Percentiles rank a stretch among this genome's conserved stretches.
Conservation (phyloP, 108 stramenopile genomes). For the Cylindrotheca closterium region DNA sequence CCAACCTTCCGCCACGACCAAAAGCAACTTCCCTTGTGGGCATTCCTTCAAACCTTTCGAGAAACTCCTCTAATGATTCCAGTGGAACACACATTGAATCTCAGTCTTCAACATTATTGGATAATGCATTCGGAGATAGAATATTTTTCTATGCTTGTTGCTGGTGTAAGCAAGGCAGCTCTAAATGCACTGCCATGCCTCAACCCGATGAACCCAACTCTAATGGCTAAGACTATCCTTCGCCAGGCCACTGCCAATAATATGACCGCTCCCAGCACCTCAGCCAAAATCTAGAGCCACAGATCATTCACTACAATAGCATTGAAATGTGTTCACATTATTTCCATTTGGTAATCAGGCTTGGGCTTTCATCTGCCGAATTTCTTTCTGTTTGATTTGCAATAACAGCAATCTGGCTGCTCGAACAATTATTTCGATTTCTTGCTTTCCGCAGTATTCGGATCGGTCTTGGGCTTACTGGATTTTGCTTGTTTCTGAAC, state of each 20-base stretch:
- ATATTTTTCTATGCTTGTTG: conserved; percentile 73
- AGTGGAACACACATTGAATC: conserved; percentile 52
- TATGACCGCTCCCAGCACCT: too few species aligned
- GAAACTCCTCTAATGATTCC: conserved; percentile 41
- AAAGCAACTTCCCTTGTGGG: conserved; percentile 59
- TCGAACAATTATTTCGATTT: too few species aligned
- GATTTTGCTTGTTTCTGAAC: conserved; percentile 46
- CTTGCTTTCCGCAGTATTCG: too few species aligned
- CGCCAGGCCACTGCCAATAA: background rate
- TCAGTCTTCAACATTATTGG: conserved; percentile 42
- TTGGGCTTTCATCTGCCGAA: too few species aligned
- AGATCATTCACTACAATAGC: too few species aligned
- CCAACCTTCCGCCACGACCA: conserved; percentile 83
- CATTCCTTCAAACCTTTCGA: conserved; percentile 40
- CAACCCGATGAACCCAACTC: conserved; percentile 2
- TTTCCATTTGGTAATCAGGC: too few species aligned
- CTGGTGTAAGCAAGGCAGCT: conserved; percentile 27
- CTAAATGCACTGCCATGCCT: background rate
- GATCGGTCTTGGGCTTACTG: conserved; percentile 13
- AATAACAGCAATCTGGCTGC: too few species aligned
- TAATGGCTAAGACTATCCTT: conserved; percentile 2
- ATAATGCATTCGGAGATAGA: conserved; percentile 79
- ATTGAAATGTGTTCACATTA: too few species aligned
- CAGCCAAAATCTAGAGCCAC: too few species aligned
- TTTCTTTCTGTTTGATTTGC: too few species aligned